Evolutionary conservation across 345 rosid genomes (phyloP).

Genomic region (Corchorus capsularis): DNA sequence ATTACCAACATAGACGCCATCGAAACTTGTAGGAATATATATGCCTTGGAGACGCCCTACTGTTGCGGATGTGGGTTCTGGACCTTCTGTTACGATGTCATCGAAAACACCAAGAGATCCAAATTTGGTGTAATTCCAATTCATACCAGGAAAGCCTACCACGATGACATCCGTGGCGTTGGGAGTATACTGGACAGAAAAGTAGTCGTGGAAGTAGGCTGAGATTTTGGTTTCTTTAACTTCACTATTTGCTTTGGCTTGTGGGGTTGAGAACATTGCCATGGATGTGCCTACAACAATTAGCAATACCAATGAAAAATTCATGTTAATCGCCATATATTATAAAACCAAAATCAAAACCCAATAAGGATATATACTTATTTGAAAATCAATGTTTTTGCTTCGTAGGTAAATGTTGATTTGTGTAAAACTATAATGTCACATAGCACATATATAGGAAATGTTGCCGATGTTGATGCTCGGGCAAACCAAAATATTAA

Average conservation of each 20-base stretch:
- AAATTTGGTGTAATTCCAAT: constrained; percentile 8
- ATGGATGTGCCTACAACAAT: background rate
- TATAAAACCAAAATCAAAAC: too few relatives aligned
- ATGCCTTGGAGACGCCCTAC: constrained; percentile 15
- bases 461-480: too few relatives aligned
- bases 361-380: too few relatives aligned
- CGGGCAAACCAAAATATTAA: too few relatives aligned
- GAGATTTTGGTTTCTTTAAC: constrained; percentile 12
- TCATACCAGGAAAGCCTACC: constrained; percentile 1
- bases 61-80: background rate
- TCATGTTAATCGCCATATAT: too few relatives aligned
- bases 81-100: constrained; percentile 1
- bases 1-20: constrained; percentile 2
- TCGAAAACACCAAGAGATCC: constrained; percentile 9
- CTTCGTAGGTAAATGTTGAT: too few relatives aligned
- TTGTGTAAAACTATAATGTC: too few relatives aligned
- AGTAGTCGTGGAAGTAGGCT: constrained; percentile 17
- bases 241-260: background rate
- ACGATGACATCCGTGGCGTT: constrained; percentile 11
- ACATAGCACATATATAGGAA: too few relatives aligned
- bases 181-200: background rate
- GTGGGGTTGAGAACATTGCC: background rate
- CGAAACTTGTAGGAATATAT: background rate
- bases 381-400: too few relatives aligned
- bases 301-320: too few relatives aligned